Percentiles rank a stretch among this genome's conserved stretches.
Evolutionary conservation across 2,329 filamentous ascomycete species (phyloP).

Genomic region (Penicillium psychrosexuale): DNA sequence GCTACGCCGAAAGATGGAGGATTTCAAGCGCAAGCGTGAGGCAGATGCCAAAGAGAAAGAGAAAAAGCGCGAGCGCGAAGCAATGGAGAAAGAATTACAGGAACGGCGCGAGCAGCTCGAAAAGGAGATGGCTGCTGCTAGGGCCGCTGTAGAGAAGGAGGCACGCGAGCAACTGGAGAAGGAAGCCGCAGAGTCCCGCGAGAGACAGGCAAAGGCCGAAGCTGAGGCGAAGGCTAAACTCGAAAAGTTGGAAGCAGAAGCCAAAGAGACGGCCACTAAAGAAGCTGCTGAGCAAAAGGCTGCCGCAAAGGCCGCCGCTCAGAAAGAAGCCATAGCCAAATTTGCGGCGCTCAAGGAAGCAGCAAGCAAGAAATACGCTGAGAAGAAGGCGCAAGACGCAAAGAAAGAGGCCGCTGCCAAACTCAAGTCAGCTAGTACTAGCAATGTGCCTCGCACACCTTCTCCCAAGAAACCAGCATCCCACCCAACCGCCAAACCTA

Average conservation of each 20-base stretch:
- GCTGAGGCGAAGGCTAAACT: conserved; percentile 31
- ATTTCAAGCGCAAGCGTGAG: conserved; percentile 36
- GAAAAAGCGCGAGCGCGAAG: conserved; percentile 39
- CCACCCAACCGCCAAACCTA: conserved; percentile 35
- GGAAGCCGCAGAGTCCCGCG: conserved; percentile 25
- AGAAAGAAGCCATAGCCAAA: conserved; percentile 39
- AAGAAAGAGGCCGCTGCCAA: conserved; percentile 28
- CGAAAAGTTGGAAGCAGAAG: conserved; percentile 32
- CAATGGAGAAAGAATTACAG: conserved; percentile 40
- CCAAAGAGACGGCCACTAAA: conserved; percentile 35
- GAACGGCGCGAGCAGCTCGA: conserved; percentile 43
- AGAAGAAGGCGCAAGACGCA: conserved; percentile 37
- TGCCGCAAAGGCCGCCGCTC: conserved; percentile 35
- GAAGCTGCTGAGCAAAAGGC: conserved; percentile 67
- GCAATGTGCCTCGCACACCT: conserved; percentile 35
- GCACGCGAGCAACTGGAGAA: conserved; percentile 34
- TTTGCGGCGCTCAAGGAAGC: conserved; percentile 41
- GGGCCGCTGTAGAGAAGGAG: conserved; percentile 34
- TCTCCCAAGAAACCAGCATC: conserved; percentile 41
- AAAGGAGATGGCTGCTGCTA: conserved; percentile 35
- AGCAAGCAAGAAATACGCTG: conserved; percentile 38
- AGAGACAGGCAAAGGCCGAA: conserved; percentile 17
- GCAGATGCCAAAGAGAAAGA: conserved; percentile 40
- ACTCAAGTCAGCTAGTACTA: conserved; percentile 31
- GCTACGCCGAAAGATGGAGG: conserved; percentile 39